Base-by-base conservation (phyloP, 768 basidiomycete species). In the Lactifluus pinguis region DNA sequence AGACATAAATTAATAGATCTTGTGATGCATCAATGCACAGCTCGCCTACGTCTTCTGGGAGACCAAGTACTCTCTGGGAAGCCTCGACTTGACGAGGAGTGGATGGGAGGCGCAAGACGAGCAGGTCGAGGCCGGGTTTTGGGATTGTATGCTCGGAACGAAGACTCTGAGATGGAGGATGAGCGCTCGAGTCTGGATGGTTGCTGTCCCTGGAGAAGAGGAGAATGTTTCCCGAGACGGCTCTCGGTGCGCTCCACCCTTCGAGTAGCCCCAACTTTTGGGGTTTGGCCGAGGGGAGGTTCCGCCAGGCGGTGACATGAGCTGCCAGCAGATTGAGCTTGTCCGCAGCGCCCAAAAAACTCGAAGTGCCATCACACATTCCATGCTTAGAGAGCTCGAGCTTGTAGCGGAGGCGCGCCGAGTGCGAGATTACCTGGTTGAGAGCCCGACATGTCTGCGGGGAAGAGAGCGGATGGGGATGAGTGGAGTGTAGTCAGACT, bases 61-160 rank as follows among this genome's bases (percentile, higher is more conserved):
- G 39, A 29, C 11, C 6, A 2, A 54, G 61, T 17, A 44, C 10
- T 56, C 61, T 58, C 9, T 62, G 61, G 8, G 61, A 30, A 1
- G 50, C 45, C 19, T 58, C 21, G 9, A 62, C 25, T 14, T n/a
- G 51, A 34, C 61, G 56, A 6, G 49, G 32, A 8, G 32, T 6
- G 6, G 61, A 58, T 4, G 52, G 56, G 1, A 62, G 51, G 34
- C 61, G 61, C 47, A 58, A 4, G 13, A 62, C 56, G 36, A 62
- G 56, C 0, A 62, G 17, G n/a, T 44, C 39, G 6, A 42, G 25
- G n/a, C 3, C 29, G 21, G 17, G 39, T 14, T 38, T 45, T 36
- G 6, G 10, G 3, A 13, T 3, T 4, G 21, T 21, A 8, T 47
- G 11, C 11, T 21, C 11, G 45, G 13, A 19, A 47, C 11, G 45